Evolutionary conservation across 768 basidiomycete species (phyloP), one percentile per base, ranked within the genome.

Genomic region (Mycena albidolilacea): DNA sequence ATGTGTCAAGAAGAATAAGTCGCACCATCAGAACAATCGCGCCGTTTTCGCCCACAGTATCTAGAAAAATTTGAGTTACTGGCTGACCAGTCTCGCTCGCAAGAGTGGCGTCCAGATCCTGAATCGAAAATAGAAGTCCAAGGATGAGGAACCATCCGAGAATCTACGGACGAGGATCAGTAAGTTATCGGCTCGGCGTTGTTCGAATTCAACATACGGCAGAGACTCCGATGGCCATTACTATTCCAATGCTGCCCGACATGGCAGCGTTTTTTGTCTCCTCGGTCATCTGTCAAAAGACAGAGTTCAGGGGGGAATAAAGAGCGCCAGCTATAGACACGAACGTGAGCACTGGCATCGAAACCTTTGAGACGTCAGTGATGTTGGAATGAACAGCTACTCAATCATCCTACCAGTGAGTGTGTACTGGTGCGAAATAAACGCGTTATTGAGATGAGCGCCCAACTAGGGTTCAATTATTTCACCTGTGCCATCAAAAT

Each of bases 91-190:
- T 91, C 11, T 81, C 59, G 0, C 90, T 87, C 12, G 74, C 77
- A 39, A 94, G 67, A 0, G 92, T 93, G 5, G 55, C 76, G 21
- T 88, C 87, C 17, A 92, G 83, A 75, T 94, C 90, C 77, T 95
- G 94, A 21, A 95, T 94, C 0, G 91, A 92, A 82, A 95, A 95
- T 1, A 95, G 86, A 48, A 94, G 83, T 0, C 91, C 90, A 7
- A 94, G 81, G 54, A 94, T 83, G 61, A 94, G 87, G 85, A 93
- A 94, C 90, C 91, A 92, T 35, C 93, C 93, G 1, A 95, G 86
- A 12, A 93, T 72, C 30, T 30, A 30, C 30, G 30, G 30, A 30
- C 30, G 30, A 30, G 30, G 30, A 30, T 30, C 30, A 30, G 4
- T 4, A 3, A 30, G 30, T 30, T 30, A 30, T 30, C 30, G 30